A percentile compares a stretch with the other conserved stretches of the same genome.
These are phyloP conservation scores for Fusarium protoensiforme DNA, from an alignment of 2,329 filamentous ascomycete species.

Conservation along the genomic window DNA sequence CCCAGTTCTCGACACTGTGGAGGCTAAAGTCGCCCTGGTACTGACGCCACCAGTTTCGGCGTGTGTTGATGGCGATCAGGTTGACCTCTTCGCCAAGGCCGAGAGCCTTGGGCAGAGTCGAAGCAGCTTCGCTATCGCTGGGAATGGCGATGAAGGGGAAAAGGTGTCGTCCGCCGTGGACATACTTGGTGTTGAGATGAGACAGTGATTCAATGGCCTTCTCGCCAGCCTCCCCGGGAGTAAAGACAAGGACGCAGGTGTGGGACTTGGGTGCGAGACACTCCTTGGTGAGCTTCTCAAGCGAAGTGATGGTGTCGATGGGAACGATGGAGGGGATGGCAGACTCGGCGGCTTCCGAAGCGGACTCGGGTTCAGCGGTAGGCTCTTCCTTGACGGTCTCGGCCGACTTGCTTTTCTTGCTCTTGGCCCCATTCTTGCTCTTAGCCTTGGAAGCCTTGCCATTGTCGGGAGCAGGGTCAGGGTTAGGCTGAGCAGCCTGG, in stretches of 20 bases:
- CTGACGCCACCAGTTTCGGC: conserved; percentile 85
- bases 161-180: conserved; percentile 71
- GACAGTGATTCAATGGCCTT: conserved; percentile 73
- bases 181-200: conserved; percentile 81
- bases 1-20: conserved; percentile 80
- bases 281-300: conserved; percentile 72
- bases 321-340: conserved; percentile 61
- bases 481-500: conserved; percentile 82
- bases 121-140: conserved; percentile 51
- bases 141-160: conserved; percentile 89
- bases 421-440: conserved; percentile 51
- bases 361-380: conserved; percentile 34
- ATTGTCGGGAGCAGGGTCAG: conserved; percentile 67
- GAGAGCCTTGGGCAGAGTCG: conserved; percentile 63
- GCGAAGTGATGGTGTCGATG: conserved; percentile 73
- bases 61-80: conserved; percentile 85
- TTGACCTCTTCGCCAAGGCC: conserved; percentile 71
- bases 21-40: conserved; percentile 72
- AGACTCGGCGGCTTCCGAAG: conserved; percentile 38
- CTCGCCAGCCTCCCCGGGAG: conserved; percentile 66
- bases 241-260: conserved; percentile 84
- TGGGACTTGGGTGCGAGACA: conserved; percentile 82
- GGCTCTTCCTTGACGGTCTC: conserved; percentile 46
- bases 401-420: conserved; percentile 43
- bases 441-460: conserved; percentile 54